Evolutionary conservation across 176 grass and related monocot species (phyloP).

Genomic region (Oryza glaberrima): DNA sequence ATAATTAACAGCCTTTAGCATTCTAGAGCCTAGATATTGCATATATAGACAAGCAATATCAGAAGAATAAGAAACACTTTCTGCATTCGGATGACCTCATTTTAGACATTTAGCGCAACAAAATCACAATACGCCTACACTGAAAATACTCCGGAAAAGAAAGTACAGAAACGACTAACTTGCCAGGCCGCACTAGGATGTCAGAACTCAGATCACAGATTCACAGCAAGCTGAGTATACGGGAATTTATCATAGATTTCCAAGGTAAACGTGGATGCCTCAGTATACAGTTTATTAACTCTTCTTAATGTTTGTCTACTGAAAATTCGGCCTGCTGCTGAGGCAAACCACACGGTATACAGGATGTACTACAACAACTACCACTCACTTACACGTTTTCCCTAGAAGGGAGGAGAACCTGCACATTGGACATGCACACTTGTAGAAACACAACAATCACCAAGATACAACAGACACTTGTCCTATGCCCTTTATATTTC

Average conservation of each 20-base stretch:
- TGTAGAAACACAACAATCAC: slow-evolving; percentile 28
- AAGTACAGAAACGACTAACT: not conserved
- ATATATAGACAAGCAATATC: not conserved
- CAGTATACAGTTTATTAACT: not conserved
- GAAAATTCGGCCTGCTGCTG: not conserved
- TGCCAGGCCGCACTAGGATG: not conserved
- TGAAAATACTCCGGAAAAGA: not conserved
- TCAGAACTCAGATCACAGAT: too few species aligned
- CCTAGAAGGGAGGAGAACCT: not conserved
- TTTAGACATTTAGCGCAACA: not conserved
- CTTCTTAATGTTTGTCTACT: not conserved
- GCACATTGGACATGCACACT: slow-evolving; percentile 28
- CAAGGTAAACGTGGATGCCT: not conserved
- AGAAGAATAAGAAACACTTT: not conserved
- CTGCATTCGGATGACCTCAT: not conserved
- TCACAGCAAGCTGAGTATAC: not conserved
- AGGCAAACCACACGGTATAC: slow-evolving; percentile 29
- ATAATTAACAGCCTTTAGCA: not conserved
- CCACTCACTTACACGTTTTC: not conserved
- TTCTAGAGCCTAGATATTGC: not conserved
- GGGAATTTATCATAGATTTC: not conserved
- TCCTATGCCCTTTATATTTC: not conserved
- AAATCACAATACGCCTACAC: not conserved
- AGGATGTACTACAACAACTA: slow-evolving; percentile 8
- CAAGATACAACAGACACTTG: slow-evolving; percentile 1